A percentile compares a stretch with the other conserved stretches of the same genome.
These are phyloP conservation scores for Fallopia convolvulus DNA, from an alignment of 148 eudicot genomes.

Conservation along the genomic window DNA sequence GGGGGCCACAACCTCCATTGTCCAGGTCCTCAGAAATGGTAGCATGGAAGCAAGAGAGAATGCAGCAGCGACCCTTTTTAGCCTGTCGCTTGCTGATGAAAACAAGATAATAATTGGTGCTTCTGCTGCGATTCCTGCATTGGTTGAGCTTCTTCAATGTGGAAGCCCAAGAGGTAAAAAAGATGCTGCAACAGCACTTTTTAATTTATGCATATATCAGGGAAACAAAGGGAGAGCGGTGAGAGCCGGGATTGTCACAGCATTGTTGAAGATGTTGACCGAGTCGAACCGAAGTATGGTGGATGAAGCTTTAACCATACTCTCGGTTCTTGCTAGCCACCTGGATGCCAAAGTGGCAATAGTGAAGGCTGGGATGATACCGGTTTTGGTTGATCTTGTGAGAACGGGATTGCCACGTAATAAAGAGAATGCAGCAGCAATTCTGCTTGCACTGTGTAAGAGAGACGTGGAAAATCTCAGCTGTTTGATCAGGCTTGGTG, in stretches of 20 bases:
- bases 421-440: conserved; percentile 75
- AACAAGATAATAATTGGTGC: conserved; percentile 87
- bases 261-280: conserved; percentile 57
- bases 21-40: conserved; percentile 78
- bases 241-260: conserved; percentile 67
- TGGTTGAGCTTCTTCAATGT: conserved; percentile 59
- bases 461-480: conserved; percentile 60
- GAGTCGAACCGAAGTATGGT: conserved; percentile 59
- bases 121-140: conserved; percentile 71
- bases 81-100: conserved; percentile 80
- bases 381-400: conserved; percentile 65
- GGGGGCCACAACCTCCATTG: conserved; percentile 71
- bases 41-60: conserved; percentile 83
- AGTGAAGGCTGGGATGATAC: conserved; percentile 58
- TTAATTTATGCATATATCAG: conserved; percentile 77
- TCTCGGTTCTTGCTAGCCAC: conserved; percentile 77
- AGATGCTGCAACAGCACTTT: conserved; percentile 90
- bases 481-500: conserved; percentile 70
- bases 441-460: conserved; percentile 78
- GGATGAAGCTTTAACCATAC: conserved; percentile 80
- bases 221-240: conserved; percentile 87
- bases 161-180: conserved; percentile 81
- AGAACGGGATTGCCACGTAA: conserved; percentile 62
- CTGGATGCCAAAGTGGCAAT: conserved; percentile 70
- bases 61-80: conserved; percentile 91